These are phyloP conservation scores for Kluyveromyces marxianus DNA, from an alignment of 1,139 yeast species.

Conservation along the genomic window DNA sequence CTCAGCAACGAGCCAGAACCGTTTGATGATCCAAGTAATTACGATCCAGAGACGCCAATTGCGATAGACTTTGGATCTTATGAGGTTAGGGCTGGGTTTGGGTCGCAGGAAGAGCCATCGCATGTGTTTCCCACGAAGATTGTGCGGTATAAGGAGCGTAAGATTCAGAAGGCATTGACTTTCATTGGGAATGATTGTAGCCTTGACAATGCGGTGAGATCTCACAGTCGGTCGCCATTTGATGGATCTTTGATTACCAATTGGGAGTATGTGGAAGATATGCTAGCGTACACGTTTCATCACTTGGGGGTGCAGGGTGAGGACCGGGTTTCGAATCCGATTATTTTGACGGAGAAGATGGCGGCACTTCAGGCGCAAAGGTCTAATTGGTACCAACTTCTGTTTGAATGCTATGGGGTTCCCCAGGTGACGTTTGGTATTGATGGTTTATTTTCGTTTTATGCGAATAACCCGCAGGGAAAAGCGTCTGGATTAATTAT, in stretches of 20 bases:
- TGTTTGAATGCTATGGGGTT: constrained; percentile 70
- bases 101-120: constrained; percentile 45
- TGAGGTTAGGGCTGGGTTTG: constrained; percentile 65
- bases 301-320: constrained; percentile 61
- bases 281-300: constrained; percentile 76
- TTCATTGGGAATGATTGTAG: constrained; percentile 78
- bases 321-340: constrained; percentile 57
- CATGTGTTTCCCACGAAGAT: constrained; percentile 63
- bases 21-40: constrained; percentile 37
- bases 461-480: constrained; percentile 38
- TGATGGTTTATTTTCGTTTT: constrained; percentile 71
- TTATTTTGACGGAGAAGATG: constrained; percentile 73
- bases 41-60: constrained; percentile 57
- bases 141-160: constrained; percentile 74
- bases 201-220: constrained; percentile 59
- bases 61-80: constrained; percentile 78
- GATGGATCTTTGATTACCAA: constrained; percentile 83
- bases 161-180: constrained; percentile 53
- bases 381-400: constrained; percentile 62
- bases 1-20: constrained; percentile 42
- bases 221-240: constrained; percentile 69
- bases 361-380: constrained; percentile 69
- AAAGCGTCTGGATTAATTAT: constrained; percentile 61
- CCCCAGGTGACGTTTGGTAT: constrained; percentile 76
- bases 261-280: constrained; percentile 84